Evolutionary conservation across 345 rosid species (phyloP).

Genomic region (Moricandia moricandioides): DNA sequence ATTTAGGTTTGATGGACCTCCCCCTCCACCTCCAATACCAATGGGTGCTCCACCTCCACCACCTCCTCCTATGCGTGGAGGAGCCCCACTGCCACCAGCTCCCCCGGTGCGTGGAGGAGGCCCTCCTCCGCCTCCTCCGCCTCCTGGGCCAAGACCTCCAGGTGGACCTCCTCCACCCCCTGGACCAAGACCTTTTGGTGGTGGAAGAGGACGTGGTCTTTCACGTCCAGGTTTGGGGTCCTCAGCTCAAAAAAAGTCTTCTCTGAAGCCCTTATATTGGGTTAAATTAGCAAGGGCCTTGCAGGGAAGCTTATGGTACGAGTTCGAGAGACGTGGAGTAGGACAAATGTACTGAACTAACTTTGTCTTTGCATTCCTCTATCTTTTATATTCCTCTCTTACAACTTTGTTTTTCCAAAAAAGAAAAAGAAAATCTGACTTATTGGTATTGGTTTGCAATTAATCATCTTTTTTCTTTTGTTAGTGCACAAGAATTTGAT

Average conservation of each 20-base stretch:
- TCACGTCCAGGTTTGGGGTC: conserved; percentile 44
- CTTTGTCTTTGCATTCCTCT: conserved; percentile 19
- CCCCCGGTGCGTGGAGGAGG: conserved; percentile 21
- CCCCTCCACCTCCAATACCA: conserved; percentile 40
- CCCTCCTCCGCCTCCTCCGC: conserved; percentile 44
- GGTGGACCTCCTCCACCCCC: conserved; percentile 83
- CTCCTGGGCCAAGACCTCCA: conserved; percentile 67
- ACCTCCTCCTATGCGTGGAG: conserved; percentile 37
- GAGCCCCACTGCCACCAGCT: no score
- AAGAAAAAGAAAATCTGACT: not conserved
- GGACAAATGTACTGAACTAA: conserved; percentile 61
- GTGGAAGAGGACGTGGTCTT: conserved; percentile 77
- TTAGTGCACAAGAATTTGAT: conserved; percentile 85
- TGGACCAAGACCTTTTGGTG: conserved; percentile 64
- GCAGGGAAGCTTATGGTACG: conserved; percentile 99
- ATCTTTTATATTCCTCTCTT: not conserved
- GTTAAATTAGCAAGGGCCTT: conserved; percentile 94
- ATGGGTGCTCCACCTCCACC: conserved; percentile 35
- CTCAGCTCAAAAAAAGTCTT: conserved; percentile 62
- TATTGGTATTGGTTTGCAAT: not conserved
- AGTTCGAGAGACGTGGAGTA: conserved; percentile 66
- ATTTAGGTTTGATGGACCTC: not conserved
- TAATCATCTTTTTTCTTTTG: not conserved
- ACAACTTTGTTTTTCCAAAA: not conserved
- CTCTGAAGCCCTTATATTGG: conserved; percentile 96